Base-by-base conservation (phyloP, 1,139 yeast species). In the Pichia sp. region DNA sequence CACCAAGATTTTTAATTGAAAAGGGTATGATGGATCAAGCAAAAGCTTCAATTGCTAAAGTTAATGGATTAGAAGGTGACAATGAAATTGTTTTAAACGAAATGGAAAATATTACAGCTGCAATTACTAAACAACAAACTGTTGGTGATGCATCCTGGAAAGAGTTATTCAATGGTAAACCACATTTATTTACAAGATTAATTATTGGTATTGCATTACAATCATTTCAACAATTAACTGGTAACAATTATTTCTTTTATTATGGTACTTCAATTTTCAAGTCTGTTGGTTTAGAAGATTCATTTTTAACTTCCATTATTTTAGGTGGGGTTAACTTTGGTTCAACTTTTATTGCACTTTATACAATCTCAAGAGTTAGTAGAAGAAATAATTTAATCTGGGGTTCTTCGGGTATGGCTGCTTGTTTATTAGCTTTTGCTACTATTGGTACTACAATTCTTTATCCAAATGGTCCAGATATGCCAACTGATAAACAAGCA, bases 181-280 rank as follows among this genome's bases (percentile, higher is more conserved):
- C 87, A 62, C 77, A 75, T 68, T 75, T 83, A 56, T 73, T 83
- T 60, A 76, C 74, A 69, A 77, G 95, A 72, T 75, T 84, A 19
- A 39, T 82, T 25, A 73, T 81, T 66, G 95, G 95, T 65, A 71
- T 83, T 56, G 67, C 80, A 69, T 69, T 85, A 58, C 87, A 83
- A 74, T 75, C 84, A 29, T 71, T 85, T 62, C 93, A 85, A 71
- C 93, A 86, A 70, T 76, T 85, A 61, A 82, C 89, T 56, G 93
- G 93, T 76, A 80, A 81, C 67, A 85, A 85, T 73, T 86, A 84
- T 70, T 84, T 86, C 73, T 85, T 86, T 76, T 85, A 84, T 73
- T 85, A 84, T 62, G 89, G 90, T 67, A 84, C 91, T 53, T 80
- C 86, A 52, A 77, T 85, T 64, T 85, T 85, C 78, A 69, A 79